Percentiles rank a stretch among this genome's conserved stretches.
phyloP scores from a whole-genome alignment of 257 asterid genomes.

The Nicotiana obtusifolia region DNA sequence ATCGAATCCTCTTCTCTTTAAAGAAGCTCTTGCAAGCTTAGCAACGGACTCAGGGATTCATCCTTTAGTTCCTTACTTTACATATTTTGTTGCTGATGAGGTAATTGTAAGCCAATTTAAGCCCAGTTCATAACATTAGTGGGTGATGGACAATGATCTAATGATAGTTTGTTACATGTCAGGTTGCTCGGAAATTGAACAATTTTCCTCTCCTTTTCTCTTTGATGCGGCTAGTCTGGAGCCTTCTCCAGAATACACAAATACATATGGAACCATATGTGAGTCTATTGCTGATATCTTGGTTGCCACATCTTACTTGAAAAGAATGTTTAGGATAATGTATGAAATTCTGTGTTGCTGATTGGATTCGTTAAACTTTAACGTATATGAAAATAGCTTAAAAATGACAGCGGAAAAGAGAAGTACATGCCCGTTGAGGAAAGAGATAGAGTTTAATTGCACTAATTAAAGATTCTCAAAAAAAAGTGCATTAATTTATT shows the following conservation, averaged over 20 bases:
- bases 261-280: conserved; percentile 95
- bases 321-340: neutral
- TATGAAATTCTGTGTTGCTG: neutral
- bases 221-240: conserved; percentile 91
- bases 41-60: conserved; percentile 97
- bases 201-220: conserved; percentile 69
- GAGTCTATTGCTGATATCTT: conserved; percentile 26
- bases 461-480: neutral
- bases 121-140: conserved; percentile 1
- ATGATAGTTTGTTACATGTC: conserved; percentile 23
- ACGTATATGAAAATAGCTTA: neutral
- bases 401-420: neutral
- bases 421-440: neutral
- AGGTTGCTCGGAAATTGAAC: conserved; percentile 82
- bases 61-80: conserved; percentile 93
- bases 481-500: neutral
- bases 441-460: neutral
- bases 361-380: neutral
- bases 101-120: conserved; percentile 29
- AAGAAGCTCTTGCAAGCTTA: conserved; percentile 78
- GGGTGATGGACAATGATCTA: conserved; percentile 4
- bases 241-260: conserved; percentile 87
- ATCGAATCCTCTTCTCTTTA: conserved; percentile 74
- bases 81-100: conserved; percentile 91
- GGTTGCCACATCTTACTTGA: neutral